These are phyloP conservation scores for Starmera caribaea DNA, from an alignment of 805 yeast genomes.

Conservation along the genomic window DNA sequence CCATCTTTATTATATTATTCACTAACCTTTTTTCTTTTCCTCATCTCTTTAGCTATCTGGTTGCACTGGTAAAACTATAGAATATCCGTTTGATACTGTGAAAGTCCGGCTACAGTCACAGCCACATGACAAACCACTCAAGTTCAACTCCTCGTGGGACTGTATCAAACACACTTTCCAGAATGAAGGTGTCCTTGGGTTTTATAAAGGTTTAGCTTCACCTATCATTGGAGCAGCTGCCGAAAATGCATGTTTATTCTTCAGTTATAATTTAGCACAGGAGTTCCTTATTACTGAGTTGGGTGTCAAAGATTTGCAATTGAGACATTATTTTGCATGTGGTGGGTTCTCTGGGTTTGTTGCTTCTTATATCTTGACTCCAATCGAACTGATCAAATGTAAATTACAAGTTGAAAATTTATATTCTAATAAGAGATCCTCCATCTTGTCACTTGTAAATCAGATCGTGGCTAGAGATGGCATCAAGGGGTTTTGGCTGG, in stretches of 20 bases:
- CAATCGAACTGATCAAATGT: conserved; percentile 88
- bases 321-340: conserved; percentile 41
- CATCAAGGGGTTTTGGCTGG: conserved; percentile 72
- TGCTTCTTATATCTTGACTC: conserved; percentile 79
- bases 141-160: conserved; percentile 49
- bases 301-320: conserved; percentile 16
- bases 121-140: conserved; percentile 38
- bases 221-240: conserved; percentile 88
- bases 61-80: conserved; percentile 72
- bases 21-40: not conserved
- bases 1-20: no score
- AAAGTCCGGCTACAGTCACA: conserved; percentile 83
- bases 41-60: conserved; percentile 40
- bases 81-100: conserved; percentile 88
- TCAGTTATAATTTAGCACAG: conserved; percentile 46
- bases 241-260: conserved; percentile 75
- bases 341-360: conserved; percentile 81
- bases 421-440: conserved; percentile 18
- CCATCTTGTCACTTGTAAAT: conserved; percentile 27
- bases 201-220: conserved; percentile 71
- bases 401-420: conserved; percentile 62
- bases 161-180: conserved; percentile 53
- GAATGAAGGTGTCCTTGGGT: conserved; percentile 70
- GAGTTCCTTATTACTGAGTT: conserved; percentile 21
- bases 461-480: conserved; percentile 45